These are phyloP conservation scores for Rhodotorula sphaerocarpa DNA, from an alignment of 768 basidiomycete genomes.

Conservation along the genomic window DNA sequence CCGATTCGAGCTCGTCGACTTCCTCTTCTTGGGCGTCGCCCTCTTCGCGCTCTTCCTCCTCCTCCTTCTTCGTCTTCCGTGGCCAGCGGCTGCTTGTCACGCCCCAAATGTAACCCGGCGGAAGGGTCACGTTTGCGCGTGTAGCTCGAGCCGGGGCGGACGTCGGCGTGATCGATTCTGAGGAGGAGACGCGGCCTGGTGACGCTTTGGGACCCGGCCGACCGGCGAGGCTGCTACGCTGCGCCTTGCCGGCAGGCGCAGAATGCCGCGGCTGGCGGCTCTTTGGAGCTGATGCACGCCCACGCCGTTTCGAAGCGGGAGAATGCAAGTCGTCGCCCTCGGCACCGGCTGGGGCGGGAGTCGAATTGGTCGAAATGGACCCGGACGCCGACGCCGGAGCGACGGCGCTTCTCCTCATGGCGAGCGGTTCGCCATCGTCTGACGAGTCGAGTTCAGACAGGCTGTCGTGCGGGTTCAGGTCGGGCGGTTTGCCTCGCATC, in stretches of 20 bases:
- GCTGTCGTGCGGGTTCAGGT: background rate
- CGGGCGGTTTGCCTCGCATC: background rate
- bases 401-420: background rate
- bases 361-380: background rate
- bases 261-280: background rate
- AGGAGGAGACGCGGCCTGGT: too few relatives aligned
- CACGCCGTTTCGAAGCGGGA: background rate
- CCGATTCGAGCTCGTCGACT: background rate
- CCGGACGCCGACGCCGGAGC: too few relatives aligned
- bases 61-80: background rate
- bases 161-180: too few relatives aligned
- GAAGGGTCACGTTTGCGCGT: conserved; percentile 19
- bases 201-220: too few relatives aligned
- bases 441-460: conserved; percentile 10
- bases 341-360: background rate
- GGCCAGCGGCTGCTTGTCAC: conserved; percentile 18
- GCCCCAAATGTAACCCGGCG: conserved; percentile 20
- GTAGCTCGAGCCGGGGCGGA: too few relatives aligned
- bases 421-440: background rate
- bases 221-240: too few relatives aligned
- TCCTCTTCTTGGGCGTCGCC: background rate
- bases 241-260: too few relatives aligned
- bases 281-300: background rate
- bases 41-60: background rate
- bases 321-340: too few relatives aligned